Conservation (phyloP, 2,329 filamentous ascomycete genomes). For the Epichloe scottii region DNA sequence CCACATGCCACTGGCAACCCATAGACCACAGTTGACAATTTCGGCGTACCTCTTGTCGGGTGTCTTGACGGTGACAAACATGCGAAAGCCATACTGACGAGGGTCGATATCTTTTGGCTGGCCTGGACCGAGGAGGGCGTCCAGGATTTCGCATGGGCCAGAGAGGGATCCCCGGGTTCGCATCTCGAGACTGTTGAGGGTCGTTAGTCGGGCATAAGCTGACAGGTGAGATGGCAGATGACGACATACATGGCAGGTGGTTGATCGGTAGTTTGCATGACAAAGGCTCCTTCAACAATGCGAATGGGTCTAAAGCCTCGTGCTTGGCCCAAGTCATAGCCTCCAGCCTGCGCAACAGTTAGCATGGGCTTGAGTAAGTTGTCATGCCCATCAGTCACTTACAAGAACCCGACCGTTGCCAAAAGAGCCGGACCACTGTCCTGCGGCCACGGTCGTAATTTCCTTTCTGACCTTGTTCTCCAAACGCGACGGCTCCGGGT, state of each 20-base stretch:
- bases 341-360: slow-evolving; percentile 22
- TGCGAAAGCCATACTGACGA: slow-evolving; percentile 33
- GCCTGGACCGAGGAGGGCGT: slow-evolving; percentile 25
- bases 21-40: slow-evolving; percentile 36
- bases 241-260: slow-evolving; percentile 29
- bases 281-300: slow-evolving; percentile 35
- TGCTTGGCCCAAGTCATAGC: slow-evolving; percentile 29
- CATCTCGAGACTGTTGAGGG: slow-evolving; percentile 24
- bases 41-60: slow-evolving; percentile 35
- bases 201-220: not conserved
- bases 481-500: slow-evolving; percentile 29
- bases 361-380: slow-evolving; percentile 5
- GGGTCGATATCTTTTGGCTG: slow-evolving; percentile 27
- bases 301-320: slow-evolving; percentile 28
- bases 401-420: slow-evolving; percentile 35
- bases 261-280: slow-evolving; percentile 34
- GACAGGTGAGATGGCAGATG: not conserved
- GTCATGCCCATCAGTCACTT: slow-evolving; percentile 12
- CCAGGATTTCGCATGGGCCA: slow-evolving; percentile 31
- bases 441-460: slow-evolving; percentile 35
- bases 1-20: slow-evolving; percentile 37
- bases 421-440: slow-evolving; percentile 35
- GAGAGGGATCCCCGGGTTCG: slow-evolving; percentile 35
- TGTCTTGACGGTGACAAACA: slow-evolving; percentile 38
- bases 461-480: slow-evolving; percentile 32